A percentile compares a stretch with the other conserved stretches of the same genome.
Evolutionary conservation across 805 yeast species (phyloP).

Genomic region (Metschnikowia santaceciliae): DNA sequence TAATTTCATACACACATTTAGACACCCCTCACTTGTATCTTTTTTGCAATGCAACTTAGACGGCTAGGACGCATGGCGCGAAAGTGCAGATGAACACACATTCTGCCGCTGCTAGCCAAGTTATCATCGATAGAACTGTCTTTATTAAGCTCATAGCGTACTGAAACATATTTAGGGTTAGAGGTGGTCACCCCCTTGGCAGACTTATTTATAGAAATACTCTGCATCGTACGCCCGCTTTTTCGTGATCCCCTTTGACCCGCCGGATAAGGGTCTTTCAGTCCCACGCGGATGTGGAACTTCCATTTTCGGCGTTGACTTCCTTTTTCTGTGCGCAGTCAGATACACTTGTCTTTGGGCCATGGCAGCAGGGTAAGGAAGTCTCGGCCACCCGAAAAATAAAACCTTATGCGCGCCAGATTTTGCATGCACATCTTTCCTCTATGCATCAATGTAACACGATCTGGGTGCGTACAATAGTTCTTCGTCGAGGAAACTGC

Average conservation of each 20-base stretch:
- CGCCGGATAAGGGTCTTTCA: neutral
- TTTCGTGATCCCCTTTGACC: too few species aligned
- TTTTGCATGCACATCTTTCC: neutral
- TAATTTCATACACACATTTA: neutral
- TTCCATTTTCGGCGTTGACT: neutral
- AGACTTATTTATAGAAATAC: too few species aligned
- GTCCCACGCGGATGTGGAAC: neutral
- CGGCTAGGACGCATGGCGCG: constrained; percentile 1
- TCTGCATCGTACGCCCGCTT: too few species aligned
- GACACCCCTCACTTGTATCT: neutral
- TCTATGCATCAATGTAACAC: neutral
- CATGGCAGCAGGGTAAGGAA: neutral
- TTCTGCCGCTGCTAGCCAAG: neutral
- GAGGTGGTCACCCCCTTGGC: neutral
- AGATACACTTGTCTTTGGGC: neutral
- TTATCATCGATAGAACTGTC: neutral
- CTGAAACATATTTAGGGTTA: neutral
- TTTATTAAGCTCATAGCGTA: neutral
- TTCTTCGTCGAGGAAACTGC: neutral
- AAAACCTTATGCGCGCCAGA: constrained; percentile 4
- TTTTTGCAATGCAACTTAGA: neutral
- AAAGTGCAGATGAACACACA: neutral
- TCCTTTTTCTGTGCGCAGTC: neutral
- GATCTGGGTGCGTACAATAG: neutral
- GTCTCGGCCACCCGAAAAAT: neutral